These are phyloP conservation scores for Rhodofomes roseus DNA, from an alignment of 1,284 basidiomycete species.

Conservation along the genomic window DNA sequence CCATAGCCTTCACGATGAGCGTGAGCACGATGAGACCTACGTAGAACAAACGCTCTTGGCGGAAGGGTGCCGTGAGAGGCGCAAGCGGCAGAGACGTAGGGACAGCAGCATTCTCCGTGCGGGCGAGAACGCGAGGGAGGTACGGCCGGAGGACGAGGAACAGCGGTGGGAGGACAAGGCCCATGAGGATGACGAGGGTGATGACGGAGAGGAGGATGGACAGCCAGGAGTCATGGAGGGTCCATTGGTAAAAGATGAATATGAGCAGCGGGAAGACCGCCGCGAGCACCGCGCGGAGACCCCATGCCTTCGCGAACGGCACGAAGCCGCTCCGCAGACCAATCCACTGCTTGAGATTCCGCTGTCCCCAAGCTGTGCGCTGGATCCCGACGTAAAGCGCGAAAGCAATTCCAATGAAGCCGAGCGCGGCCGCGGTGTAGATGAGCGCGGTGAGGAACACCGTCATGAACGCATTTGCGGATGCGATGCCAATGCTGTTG, in stretches of 20 bases:
- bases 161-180: conserved; percentile 40
- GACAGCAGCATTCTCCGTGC: conserved; percentile 24
- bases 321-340: conserved; percentile 29
- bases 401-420: conserved; percentile 51
- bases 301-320: conserved; percentile 53
- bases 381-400: conserved; percentile 34
- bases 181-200: conserved; percentile 55
- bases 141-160: conserved; percentile 40
- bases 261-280: conserved; percentile 67
- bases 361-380: conserved; percentile 24
- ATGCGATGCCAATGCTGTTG: conserved; percentile 70
- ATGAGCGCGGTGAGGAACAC: conserved; percentile 72
- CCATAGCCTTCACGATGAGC: conserved; percentile 60
- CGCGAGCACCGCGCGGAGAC: conserved; percentile 56
- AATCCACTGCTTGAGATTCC: conserved; percentile 14
- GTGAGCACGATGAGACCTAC: conserved; percentile 53
- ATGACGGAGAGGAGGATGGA: conserved; percentile 66
- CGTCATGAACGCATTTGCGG: conserved; percentile 83
- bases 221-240: conserved; percentile 81
- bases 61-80: conserved; percentile 57
- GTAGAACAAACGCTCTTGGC: conserved; percentile 51
- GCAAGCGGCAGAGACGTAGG: conserved; percentile 30
- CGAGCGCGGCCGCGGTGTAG: conserved; percentile 52
- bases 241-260: conserved; percentile 88
- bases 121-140: conserved; percentile 33